Evolutionary conservation across 2,329 filamentous ascomycete genomes (phyloP).

Genomic region (Venturia carpophila): DNA sequence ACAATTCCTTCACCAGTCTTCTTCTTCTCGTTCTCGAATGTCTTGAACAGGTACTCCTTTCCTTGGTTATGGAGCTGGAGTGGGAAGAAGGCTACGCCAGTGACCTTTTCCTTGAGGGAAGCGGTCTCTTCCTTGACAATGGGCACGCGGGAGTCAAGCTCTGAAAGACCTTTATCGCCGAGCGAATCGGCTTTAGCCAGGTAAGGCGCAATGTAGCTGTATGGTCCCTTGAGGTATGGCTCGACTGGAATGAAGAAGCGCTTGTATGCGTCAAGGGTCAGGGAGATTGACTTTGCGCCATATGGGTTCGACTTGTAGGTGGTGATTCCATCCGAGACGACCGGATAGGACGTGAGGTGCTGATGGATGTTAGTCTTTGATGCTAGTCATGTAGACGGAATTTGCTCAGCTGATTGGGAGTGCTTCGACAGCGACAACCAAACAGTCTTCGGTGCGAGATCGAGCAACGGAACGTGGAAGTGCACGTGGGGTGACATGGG

Average conservation of each 20-base stretch:
- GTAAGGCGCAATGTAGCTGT: slow-evolving; percentile 77
- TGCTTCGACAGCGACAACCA: neutral
- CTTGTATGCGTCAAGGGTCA: slow-evolving; percentile 67
- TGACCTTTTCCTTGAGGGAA: slow-evolving; percentile 31
- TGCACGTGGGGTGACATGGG: neutral
- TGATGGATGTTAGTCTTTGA: slow-evolving; percentile 31
- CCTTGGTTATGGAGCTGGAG: slow-evolving; percentile 25
- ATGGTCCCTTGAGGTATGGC: slow-evolving; percentile 70
- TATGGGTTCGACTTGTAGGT: slow-evolving; percentile 75
- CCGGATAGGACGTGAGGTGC: slow-evolving; percentile 79
- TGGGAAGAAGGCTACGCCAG: slow-evolving; percentile 27
- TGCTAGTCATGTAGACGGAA: neutral
- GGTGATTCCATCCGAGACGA: slow-evolving; percentile 69
- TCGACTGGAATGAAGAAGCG: slow-evolving; percentile 69
- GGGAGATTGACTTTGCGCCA: slow-evolving; percentile 71
- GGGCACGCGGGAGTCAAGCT: slow-evolving; percentile 32
- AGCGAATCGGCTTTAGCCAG: slow-evolving; percentile 65
- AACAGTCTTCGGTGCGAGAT: neutral
- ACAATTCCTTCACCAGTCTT: slow-evolving; percentile 29
- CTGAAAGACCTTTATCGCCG: slow-evolving; percentile 31
- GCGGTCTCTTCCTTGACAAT: slow-evolving; percentile 43
- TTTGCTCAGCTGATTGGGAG: neutral
- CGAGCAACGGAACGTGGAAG: slow-evolving; percentile 6
- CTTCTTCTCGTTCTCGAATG: slow-evolving; percentile 36
- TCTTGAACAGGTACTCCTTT: slow-evolving; percentile 30